Evolutionary conservation across 495 filamentous ascomycete genomes (phyloP).

Genomic region (Tuber calosporum): DNA sequence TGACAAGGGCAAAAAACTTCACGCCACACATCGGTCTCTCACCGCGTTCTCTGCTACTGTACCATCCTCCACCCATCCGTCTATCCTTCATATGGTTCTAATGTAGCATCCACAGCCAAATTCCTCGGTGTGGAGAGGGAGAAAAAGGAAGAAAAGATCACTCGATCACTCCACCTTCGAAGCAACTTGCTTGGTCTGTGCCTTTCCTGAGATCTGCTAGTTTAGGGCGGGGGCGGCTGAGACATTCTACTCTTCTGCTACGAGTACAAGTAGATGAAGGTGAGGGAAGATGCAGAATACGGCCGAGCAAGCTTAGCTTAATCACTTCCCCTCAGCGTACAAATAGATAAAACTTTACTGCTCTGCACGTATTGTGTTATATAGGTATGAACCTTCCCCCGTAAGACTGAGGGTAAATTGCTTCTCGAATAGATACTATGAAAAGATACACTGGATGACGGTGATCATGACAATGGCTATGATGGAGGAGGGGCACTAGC

Average conservation of each 20-base stretch:
- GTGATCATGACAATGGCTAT: neutral
- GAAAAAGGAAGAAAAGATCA: neutral
- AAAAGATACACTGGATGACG: neutral
- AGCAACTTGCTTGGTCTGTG: neutral
- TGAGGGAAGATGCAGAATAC: neutral
- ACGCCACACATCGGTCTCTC: neutral
- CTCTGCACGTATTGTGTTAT: neutral
- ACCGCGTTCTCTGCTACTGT: neutral
- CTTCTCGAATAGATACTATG: neutral
- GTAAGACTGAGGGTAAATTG: neutral
- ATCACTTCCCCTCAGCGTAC: neutral
- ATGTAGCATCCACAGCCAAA: too few relatives aligned
- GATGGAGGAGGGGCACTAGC: neutral
- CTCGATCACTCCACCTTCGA: neutral
- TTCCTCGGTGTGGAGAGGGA: neutral
- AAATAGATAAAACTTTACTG: neutral
- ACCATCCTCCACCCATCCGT: neutral
- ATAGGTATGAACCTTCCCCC: neutral
- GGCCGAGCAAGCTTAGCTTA: neutral
- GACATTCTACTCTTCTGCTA: neutral
- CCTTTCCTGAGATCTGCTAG: neutral
- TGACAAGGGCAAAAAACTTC: neutral
- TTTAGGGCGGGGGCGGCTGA: neutral
- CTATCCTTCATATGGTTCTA: neutral
- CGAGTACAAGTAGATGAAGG: too few relatives aligned